Percentiles rank a stretch among this genome's conserved stretches.
These are phyloP conservation scores for Cocos nucifera DNA, from an alignment of 176 grass and related monocot species.

Conservation along the genomic window DNA sequence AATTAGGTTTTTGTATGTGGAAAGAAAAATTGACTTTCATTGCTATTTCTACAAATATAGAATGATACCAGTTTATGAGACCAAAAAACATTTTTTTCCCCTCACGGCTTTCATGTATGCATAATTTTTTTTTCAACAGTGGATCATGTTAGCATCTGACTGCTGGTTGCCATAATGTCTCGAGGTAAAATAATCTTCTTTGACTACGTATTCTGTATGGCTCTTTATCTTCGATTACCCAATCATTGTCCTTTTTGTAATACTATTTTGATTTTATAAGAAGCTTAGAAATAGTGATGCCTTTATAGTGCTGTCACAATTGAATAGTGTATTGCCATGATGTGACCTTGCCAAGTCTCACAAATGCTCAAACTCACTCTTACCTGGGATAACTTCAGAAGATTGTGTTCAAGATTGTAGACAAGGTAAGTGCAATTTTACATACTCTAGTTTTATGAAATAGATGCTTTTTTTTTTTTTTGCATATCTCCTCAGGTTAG, in stretches of 20 bases:
- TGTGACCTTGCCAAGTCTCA: constrained; percentile 28
- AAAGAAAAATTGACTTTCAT: constrained; percentile 1
- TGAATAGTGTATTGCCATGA: constrained; percentile 16
- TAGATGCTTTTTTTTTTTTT: constrained; percentile 11
- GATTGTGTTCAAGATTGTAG: constrained; percentile 23
- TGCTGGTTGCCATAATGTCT: constrained; percentile 15
- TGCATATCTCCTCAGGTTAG: constrained; percentile 25
- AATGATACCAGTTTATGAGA: constrained; percentile 14
- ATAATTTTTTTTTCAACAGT: constrained; percentile 11
- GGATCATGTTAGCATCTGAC: constrained; percentile 21
- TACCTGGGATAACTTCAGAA: constrained; percentile 21
- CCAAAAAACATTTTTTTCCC: constrained; percentile 2
- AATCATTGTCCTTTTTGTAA: not conserved
- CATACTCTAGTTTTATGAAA: constrained; percentile 25
- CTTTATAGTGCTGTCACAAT: constrained; percentile 14
- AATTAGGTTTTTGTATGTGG: constrained; percentile 6
- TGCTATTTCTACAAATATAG: constrained; percentile 1
- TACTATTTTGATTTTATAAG: not conserved
- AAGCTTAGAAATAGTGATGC: constrained; percentile 14
- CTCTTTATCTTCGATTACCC: not conserved
- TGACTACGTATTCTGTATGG: not conserved
- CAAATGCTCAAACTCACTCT: not conserved
- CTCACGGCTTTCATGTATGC: constrained; percentile 14
- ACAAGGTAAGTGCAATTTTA: constrained; percentile 33
- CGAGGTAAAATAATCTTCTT: constrained; percentile 21